phyloP scores from a whole-genome alignment of 352 stramenopile species.

The Globisporangium spinosum region DNA sequence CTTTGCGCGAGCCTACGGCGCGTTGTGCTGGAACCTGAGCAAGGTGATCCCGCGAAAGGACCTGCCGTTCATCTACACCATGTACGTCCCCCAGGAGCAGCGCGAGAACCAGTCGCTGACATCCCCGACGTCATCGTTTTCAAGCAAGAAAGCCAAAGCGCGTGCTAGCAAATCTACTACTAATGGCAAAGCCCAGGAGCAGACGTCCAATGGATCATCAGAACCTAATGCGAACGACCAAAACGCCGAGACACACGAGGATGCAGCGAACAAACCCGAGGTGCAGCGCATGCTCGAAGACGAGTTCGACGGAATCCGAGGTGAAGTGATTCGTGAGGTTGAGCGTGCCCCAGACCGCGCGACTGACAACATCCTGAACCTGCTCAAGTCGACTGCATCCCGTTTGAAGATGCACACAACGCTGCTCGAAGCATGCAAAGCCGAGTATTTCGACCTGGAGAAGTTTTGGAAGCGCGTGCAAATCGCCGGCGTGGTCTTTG shows the following conservation, averaged over 20 bases:
- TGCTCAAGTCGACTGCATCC: conserved; percentile 75
- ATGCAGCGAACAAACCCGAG: conserved; percentile 20
- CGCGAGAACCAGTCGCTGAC: conserved; percentile 21
- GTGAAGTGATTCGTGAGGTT: conserved; percentile 82
- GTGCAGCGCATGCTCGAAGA: conserved; percentile 80
- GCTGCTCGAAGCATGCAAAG: conserved; percentile 68
- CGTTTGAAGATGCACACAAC: conserved; percentile 85
- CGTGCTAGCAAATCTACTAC: neutral
- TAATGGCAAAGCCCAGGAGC: conserved; percentile 16
- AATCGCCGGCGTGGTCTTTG: conserved; percentile 52
- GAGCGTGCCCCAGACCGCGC: conserved; percentile 75
- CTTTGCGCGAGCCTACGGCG: conserved; percentile 81
- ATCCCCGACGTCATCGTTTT: neutral
- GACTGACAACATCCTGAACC: conserved; percentile 80
- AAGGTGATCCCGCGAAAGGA: conserved; percentile 87
- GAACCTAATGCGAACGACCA: conserved; percentile 13
- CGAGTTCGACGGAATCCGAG: conserved; percentile 83
- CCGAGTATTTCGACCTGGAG: conserved; percentile 71
- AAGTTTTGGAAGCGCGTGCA: conserved; percentile 75
- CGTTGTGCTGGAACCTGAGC: conserved; percentile 87
- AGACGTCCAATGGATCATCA: conserved; percentile 2
- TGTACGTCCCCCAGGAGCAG: conserved; percentile 80
- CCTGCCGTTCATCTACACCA: conserved; percentile 87
- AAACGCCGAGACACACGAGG: neutral
- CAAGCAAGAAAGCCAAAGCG: conserved; percentile 17